Conservation (phyloP, 208 protist genomes). For the Wallacemonas rigidus region DNA sequence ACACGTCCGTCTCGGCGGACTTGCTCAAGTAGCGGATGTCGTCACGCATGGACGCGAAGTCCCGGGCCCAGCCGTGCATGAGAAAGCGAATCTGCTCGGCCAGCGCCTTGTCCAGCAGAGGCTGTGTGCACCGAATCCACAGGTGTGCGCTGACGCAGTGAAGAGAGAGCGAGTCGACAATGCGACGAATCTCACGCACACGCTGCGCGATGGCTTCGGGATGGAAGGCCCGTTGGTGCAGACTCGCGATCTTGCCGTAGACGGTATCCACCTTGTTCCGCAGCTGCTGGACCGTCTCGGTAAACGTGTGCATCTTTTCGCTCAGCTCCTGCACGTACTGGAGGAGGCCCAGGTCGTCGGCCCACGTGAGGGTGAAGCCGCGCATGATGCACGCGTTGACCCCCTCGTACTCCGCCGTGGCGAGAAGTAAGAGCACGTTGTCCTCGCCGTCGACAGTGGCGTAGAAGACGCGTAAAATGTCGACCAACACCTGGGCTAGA, state of each 20-base stretch:
- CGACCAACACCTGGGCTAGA: slow-evolving; percentile 67
- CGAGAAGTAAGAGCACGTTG: slow-evolving; percentile 72
- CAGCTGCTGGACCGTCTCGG: slow-evolving; percentile 53
- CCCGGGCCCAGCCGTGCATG: slow-evolving; percentile 75
- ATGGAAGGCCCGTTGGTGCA: slow-evolving; percentile 49
- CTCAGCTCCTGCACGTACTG: slow-evolving; percentile 65
- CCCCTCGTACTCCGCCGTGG: slow-evolving; percentile 71
- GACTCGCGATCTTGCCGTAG: slow-evolving; percentile 51
- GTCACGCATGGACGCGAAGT: slow-evolving; percentile 81
- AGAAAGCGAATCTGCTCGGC: slow-evolving; percentile 66
- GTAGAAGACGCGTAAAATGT: slow-evolving; percentile 77
- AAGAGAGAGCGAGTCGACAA: slow-evolving; percentile 55
- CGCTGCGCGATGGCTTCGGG: slow-evolving; percentile 60
- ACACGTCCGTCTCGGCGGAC: slow-evolving; percentile 69
- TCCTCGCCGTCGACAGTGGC: slow-evolving; percentile 71
- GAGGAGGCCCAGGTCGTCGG: slow-evolving; percentile 47
- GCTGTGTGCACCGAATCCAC: slow-evolving; percentile 73
- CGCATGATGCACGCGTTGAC: slow-evolving; percentile 63
- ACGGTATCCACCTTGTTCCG: slow-evolving; percentile 57
- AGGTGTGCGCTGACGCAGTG: slow-evolving; percentile 60
- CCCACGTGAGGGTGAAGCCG: slow-evolving; percentile 66
- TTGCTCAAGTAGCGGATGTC: slow-evolving; percentile 66
- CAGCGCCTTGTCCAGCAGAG: slow-evolving; percentile 73
- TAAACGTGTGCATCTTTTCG: slow-evolving; percentile 63
- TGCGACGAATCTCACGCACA: slow-evolving; percentile 55